Evolutionary conservation across 1,284 basidiomycete species (phyloP).

Genomic region (Violaceomyces palustris): DNA sequence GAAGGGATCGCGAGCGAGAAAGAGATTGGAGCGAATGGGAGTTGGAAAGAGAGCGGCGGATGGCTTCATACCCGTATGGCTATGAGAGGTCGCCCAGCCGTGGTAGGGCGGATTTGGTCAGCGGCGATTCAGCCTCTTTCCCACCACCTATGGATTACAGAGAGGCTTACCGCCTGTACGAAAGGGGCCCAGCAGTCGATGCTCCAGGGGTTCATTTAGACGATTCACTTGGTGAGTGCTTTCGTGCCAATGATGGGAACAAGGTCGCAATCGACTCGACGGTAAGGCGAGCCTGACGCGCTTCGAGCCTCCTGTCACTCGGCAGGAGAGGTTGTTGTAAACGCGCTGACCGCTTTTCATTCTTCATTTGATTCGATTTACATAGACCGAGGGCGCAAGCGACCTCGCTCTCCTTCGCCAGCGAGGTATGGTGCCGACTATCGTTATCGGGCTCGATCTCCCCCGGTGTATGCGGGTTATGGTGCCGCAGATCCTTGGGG

Average conservation of each 20-base stretch:
- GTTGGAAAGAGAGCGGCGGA: too few species aligned
- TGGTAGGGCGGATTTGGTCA: too few species aligned
- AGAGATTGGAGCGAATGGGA: not conserved
- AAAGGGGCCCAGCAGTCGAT: slow-evolving; percentile 10
- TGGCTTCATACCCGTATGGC: too few species aligned
- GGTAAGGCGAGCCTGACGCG: too few species aligned
- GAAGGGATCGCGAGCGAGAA: not conserved
- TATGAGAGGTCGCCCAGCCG: too few species aligned
- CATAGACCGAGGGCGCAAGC: slow-evolving; percentile 23
- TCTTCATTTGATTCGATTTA: not conserved
- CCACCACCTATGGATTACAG: slow-evolving; percentile 23
- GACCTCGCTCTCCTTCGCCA: slow-evolving; percentile 26
- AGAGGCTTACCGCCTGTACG: slow-evolving; percentile 20
- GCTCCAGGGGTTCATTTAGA: slow-evolving; percentile 5
- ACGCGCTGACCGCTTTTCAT: too few species aligned
- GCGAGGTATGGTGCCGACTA: too few species aligned
- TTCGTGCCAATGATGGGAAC: too few species aligned
- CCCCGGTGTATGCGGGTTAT: slow-evolving; percentile 14
- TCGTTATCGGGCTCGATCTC: slow-evolving; percentile 11
- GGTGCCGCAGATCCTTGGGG: slow-evolving; percentile 21
- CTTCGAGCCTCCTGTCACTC: too few species aligned
- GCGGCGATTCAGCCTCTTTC: too few species aligned
- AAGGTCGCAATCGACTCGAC: too few species aligned
- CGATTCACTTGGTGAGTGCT: slow-evolving; percentile 6
- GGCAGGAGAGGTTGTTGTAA: too few species aligned